Evolutionary conservation across 1,139 yeast genomes (phyloP).

Genomic region (Zygoascus sp.): DNA sequence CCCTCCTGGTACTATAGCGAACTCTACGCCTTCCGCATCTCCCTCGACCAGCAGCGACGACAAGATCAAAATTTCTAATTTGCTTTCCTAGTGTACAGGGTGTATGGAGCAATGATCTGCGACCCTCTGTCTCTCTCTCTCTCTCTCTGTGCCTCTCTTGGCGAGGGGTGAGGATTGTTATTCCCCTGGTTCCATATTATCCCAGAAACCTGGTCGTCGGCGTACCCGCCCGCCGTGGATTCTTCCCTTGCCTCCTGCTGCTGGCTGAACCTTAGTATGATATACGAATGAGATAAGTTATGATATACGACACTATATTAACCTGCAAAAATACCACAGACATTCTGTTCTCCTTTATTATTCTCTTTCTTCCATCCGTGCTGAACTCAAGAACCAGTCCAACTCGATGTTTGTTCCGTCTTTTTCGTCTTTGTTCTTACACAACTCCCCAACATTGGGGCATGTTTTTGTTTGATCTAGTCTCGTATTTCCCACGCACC

Average conservation of each 20-base stretch:
- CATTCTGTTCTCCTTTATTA: background rate
- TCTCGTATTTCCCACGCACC: background rate
- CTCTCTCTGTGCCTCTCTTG: too few relatives aligned
- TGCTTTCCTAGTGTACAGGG: constrained; percentile 20
- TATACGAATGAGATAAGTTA: background rate
- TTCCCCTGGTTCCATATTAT: background rate
- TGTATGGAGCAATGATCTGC: background rate
- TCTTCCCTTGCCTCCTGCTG: too few relatives aligned
- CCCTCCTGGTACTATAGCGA: background rate
- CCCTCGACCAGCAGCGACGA: constrained; percentile 13
- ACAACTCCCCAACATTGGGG: background rate
- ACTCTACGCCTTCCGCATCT: background rate
- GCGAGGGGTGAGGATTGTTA: too few relatives aligned
- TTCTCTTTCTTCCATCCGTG: background rate
- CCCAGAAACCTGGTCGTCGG: too few relatives aligned
- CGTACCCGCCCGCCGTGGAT: too few relatives aligned
- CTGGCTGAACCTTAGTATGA: background rate
- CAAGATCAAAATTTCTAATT: constrained; percentile 27
- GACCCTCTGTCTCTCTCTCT: background rate
- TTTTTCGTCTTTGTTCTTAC: background rate
- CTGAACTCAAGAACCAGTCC: too few relatives aligned
- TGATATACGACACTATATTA: background rate
- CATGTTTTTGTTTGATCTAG: background rate
- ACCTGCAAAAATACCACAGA: background rate
- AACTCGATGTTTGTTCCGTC: background rate